These are phyloP conservation scores for Sclerotinia borealis DNA, from an alignment of 2,329 filamentous ascomycete genomes.

Conservation along the genomic window DNA sequence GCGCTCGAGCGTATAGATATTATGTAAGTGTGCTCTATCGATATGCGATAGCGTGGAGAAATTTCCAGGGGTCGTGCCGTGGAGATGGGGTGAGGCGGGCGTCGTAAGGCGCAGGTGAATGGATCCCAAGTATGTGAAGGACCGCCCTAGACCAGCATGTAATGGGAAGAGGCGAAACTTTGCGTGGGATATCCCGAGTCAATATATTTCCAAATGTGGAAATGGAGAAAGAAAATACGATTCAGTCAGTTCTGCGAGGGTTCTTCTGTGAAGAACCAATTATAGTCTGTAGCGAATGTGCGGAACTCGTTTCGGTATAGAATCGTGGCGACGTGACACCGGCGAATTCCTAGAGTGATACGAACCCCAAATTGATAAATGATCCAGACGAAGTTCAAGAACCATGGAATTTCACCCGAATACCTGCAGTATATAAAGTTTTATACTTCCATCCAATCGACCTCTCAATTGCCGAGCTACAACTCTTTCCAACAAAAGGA, in stretches of 20 bases:
- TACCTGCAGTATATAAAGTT: neutral
- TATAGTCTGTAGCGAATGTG: neutral
- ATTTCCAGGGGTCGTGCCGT: neutral
- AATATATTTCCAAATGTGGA: neutral
- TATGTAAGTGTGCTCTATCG: slow-evolving; percentile 5
- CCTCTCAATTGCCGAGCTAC: neutral
- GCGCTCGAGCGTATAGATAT: neutral
- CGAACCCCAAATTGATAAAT: neutral
- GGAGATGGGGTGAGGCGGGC: slow-evolving; percentile 2
- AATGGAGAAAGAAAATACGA: neutral
- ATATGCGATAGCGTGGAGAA: slow-evolving; percentile 1
- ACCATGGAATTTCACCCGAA: neutral
- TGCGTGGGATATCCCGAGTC: neutral
- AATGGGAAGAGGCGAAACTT: neutral
- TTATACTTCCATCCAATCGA: neutral
- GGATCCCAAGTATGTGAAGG: neutral
- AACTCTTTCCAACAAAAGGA: neutral
- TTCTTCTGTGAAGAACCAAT: neutral
- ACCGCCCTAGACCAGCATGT: slow-evolving; percentile 4
- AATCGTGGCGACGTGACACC: neutral
- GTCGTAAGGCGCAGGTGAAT: slow-evolving; percentile 7
- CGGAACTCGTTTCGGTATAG: neutral
- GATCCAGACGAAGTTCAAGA: neutral
- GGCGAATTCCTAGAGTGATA: neutral
- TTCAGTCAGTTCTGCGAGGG: neutral